Percentiles rank a stretch among this genome's conserved stretches.
Evolutionary conservation across 192 early-diverging fungal species (phyloP).

Genomic region (Umbelopsis sp.): DNA sequence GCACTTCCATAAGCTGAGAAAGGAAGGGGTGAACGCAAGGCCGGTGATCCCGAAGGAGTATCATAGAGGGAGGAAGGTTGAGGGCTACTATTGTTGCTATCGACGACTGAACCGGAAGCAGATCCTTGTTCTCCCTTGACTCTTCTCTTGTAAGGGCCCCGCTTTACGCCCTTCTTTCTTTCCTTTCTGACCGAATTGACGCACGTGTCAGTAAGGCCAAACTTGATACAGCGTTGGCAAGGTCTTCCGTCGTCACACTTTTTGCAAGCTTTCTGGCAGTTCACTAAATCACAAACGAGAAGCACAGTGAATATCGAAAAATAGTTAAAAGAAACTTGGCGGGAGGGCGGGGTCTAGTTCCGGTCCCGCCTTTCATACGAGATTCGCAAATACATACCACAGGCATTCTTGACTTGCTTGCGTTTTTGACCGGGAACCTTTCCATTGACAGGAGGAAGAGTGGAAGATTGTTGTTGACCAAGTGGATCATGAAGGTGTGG

Average conservation of each 20-base stretch:
- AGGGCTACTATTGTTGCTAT: slow-evolving; percentile 1
- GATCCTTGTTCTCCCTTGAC: slow-evolving; percentile 16
- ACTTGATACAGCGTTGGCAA: slow-evolving; percentile 79
- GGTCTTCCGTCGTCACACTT: slow-evolving; percentile 88
- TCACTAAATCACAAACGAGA: slow-evolving; percentile 45
- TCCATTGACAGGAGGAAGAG: slow-evolving; percentile 5
- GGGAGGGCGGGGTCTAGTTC: background rate
- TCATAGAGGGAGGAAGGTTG: slow-evolving; percentile 15
- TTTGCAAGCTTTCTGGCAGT: slow-evolving; percentile 90
- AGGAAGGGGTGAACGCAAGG: slow-evolving; percentile 2
- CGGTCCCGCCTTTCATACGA: too few relatives aligned
- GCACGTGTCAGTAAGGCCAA: slow-evolving; percentile 66
- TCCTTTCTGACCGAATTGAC: slow-evolving; percentile 79
- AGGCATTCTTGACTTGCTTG: slow-evolving; percentile 35
- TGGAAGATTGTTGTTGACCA: slow-evolving; percentile 26
- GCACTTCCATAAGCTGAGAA: slow-evolving; percentile 17
- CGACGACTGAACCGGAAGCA: slow-evolving; percentile 6
- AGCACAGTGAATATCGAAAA: background rate
- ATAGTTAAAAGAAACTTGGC: too few relatives aligned
- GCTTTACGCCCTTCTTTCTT: slow-evolving; percentile 81
- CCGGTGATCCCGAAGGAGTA: slow-evolving; percentile 7
- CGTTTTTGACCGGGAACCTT: slow-evolving; percentile 21
- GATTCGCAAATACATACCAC: slow-evolving; percentile 15
- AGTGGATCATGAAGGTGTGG: slow-evolving; percentile 4
- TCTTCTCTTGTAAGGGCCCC: slow-evolving; percentile 80